Evolutionary conservation across 768 basidiomycete species (phyloP).

Genomic region (Suillus placidus): DNA sequence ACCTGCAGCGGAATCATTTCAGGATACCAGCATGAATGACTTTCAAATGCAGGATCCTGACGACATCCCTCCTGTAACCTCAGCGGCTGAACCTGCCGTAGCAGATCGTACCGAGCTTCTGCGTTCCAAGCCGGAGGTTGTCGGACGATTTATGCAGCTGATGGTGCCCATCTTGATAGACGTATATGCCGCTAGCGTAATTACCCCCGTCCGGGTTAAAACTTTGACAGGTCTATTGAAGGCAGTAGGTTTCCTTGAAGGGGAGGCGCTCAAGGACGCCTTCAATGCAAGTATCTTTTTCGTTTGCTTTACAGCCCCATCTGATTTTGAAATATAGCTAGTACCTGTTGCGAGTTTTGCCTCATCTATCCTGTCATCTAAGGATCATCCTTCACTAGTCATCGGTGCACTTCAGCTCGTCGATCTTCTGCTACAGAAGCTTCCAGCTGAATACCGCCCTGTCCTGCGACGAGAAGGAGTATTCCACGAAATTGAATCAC

Average conservation of each 20-base stretch:
- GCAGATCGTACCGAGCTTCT: slow-evolving; percentile 74
- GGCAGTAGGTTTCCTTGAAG: slow-evolving; percentile 86
- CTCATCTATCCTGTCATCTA: slow-evolving; percentile 89
- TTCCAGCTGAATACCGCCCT: slow-evolving; percentile 82
- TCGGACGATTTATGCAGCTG: slow-evolving; percentile 83
- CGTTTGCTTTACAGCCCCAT: slow-evolving; percentile 1
- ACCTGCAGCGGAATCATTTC: slow-evolving; percentile 24
- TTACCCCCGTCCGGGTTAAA: slow-evolving; percentile 83
- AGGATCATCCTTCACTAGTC: slow-evolving; percentile 85
- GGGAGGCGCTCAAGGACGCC: slow-evolving; percentile 72
- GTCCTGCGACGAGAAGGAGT: slow-evolving; percentile 95
- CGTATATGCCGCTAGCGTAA: slow-evolving; percentile 98
- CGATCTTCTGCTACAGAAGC: slow-evolving; percentile 84
- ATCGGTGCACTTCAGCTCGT: slow-evolving; percentile 91
- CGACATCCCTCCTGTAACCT: slow-evolving; percentile 36
- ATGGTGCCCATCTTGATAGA: slow-evolving; percentile 94
- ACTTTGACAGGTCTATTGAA: slow-evolving; percentile 87
- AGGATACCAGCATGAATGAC: slow-evolving; percentile 35
- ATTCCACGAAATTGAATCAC: slow-evolving; percentile 86
- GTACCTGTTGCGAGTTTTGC: slow-evolving; percentile 96
- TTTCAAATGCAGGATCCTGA: slow-evolving; percentile 47
- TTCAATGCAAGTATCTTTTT: slow-evolving; percentile 60
- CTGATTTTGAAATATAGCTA: slow-evolving; percentile 49
- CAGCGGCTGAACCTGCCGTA: slow-evolving; percentile 33
- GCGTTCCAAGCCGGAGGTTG: slow-evolving; percentile 71